Evolutionary conservation across 2,329 filamentous ascomycete species (phyloP).

Genomic region (Penicillium sclerotigenum): DNA sequence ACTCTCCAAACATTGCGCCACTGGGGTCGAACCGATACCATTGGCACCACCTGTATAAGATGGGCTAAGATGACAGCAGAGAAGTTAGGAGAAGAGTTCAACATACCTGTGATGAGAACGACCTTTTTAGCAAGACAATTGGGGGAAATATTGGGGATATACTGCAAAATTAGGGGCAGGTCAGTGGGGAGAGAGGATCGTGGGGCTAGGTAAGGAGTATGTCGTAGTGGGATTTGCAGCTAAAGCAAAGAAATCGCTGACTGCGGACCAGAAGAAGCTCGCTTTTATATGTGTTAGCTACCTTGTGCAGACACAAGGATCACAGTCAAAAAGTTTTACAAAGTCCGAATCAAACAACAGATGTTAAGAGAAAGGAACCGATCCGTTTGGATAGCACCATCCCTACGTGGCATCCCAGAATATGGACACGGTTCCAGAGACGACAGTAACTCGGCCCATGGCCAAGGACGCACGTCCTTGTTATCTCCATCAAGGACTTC

Average conservation of each 20-base stretch:
- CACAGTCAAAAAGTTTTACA: neutral
- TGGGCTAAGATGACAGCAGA: neutral
- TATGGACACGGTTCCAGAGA: neutral
- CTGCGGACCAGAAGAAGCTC: neutral
- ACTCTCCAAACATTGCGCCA: constrained; percentile 38
- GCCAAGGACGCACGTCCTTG: neutral
- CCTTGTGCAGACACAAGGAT: neutral
- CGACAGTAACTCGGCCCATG: constrained; percentile 1
- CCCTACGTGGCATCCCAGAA: neutral
- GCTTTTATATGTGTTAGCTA: neutral
- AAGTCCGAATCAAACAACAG: neutral
- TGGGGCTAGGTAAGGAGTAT: neutral
- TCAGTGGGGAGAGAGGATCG: neutral
- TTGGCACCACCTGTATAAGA: constrained; percentile 41
- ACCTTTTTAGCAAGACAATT: constrained; percentile 20
- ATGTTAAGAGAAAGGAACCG: neutral
- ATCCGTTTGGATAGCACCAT: neutral
- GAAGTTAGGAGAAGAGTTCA: neutral
- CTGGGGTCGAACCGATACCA: constrained; percentile 45
- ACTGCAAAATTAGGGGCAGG: constrained; percentile 19
- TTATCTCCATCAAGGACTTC: neutral
- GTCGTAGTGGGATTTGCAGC: neutral
- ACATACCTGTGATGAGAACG: constrained; percentile 22
- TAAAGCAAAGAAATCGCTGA: neutral
- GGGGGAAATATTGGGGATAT: constrained; percentile 16